Conservation (phyloP, 1,139 yeast species). For the Geotrichum armillariae region DNA sequence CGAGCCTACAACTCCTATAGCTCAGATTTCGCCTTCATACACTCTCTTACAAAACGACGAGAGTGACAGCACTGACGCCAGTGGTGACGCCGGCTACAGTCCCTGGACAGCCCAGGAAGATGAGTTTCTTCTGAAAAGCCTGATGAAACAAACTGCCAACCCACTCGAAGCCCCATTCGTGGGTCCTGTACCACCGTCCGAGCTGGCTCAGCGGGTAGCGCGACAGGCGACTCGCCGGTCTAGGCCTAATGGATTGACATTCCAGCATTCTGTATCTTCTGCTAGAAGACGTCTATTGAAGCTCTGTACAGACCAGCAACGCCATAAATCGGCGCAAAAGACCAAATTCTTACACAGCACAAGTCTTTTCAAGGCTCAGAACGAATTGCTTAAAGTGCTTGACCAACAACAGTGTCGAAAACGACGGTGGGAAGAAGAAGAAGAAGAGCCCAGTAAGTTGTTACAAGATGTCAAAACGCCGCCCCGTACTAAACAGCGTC, state of each 20-base stretch:
- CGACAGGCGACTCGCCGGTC: constrained; percentile 35
- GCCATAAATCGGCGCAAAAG: not conserved
- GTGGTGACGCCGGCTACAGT: too few species aligned
- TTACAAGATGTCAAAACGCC: too few species aligned
- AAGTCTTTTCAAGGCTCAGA: not conserved
- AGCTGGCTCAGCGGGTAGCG: constrained; percentile 40
- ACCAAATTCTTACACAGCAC: not conserved
- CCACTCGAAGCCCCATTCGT: constrained; percentile 41
- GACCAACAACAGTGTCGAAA: not conserved
- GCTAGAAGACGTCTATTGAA: constrained; percentile 37
- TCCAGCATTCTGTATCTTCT: constrained; percentile 38
- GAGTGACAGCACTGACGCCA: too few species aligned
- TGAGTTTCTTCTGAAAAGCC: constrained; percentile 30
- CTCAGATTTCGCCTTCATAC: too few species aligned
- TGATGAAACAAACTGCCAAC: constrained; percentile 33
- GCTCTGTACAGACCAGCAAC: constrained; percentile 25
- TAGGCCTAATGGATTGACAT: constrained; percentile 29
- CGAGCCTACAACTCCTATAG: not conserved
- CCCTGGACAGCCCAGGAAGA: constrained; percentile 38
- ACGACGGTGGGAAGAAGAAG: too few species aligned
- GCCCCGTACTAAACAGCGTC: not conserved
- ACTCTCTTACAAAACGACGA: too few species aligned
- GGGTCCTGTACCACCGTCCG: constrained; percentile 41
- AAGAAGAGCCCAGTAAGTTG: too few species aligned
- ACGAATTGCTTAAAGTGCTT: not conserved